These are phyloP conservation scores for Datura wrightii DNA, from an alignment of 257 asterid genomes.

Conservation along the genomic window DNA sequence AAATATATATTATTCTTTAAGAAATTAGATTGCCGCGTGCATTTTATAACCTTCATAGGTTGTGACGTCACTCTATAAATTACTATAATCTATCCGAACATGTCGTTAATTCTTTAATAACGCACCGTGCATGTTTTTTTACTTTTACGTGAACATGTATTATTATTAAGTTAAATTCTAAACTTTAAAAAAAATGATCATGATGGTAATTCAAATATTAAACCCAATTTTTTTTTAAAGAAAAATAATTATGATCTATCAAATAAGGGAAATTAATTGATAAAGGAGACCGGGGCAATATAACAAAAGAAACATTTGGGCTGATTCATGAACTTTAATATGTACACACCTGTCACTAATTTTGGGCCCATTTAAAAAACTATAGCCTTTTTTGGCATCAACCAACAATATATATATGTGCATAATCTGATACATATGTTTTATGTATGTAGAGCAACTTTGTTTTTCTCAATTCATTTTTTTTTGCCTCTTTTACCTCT, in stretches of 20 bases:
- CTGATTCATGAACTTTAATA: background rate
- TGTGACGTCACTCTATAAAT: too few species aligned
- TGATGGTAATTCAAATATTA: too few species aligned
- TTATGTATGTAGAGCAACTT: slow-evolving; percentile 5
- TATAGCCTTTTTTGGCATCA: background rate
- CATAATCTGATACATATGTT: background rate
- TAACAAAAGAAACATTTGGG: background rate
- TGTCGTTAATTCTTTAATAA: too few species aligned
- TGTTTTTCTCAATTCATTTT: slow-evolving; percentile 21
- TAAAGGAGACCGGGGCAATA: background rate
- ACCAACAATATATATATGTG: background rate
- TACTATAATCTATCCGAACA: too few species aligned
- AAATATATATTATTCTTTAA: too few species aligned
- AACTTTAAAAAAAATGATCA: background rate
- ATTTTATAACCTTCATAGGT: too few species aligned
- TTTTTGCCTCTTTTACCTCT: slow-evolving; percentile 31
- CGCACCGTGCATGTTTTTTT: too few species aligned
- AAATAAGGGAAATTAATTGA: background rate
- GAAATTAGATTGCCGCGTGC: too few species aligned
- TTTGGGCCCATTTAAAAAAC: slow-evolving; percentile 26
- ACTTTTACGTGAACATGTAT: too few species aligned
- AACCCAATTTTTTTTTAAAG: background rate
- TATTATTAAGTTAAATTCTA: background rate
- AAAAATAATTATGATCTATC: background rate
- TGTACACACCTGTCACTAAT: background rate